Evolutionary conservation across 2,329 filamentous ascomycete genomes (phyloP), one percentile per base, ranked within the genome.

Genomic region (Alternaria rosae): DNA sequence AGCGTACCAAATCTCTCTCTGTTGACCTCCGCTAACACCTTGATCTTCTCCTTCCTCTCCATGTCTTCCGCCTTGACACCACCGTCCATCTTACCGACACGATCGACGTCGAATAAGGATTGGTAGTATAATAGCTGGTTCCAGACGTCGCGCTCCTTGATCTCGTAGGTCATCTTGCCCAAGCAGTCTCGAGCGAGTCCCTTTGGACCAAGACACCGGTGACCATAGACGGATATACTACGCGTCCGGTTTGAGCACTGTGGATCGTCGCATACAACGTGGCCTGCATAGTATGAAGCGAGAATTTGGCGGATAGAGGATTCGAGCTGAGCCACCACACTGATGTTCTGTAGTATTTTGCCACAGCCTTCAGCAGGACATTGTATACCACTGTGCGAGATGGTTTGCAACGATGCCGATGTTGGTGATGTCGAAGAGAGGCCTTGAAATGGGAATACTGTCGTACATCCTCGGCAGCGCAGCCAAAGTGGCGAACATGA

Each of bases 101-200:
- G 93, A 65, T 98, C 94, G 4, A 96, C 91, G 79, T 99, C 94
- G 84, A 93, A 99, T 57, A 98, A 81, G 51, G 86, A 86, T 28
- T 91, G 87, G 77, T 94, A 91, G 82, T 97, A 99, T 57, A 98
- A 82, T 42, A 99, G 85, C 81, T 99, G 95, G 79, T 97, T 98
- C 82, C 97, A 98, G 61, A 98, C 86, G 73, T 91, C 90, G 81
- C 95, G 94, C 82, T 98, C 95, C 1, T 87, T 85, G 74, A 92
- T 91, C 81, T 96, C 93, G 77, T 94, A 97, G 21, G 87, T 84
- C 94, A 99, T 98, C 52, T 88, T 88, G 20, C 95, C 95, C 5
- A 89, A 83, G 78, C 95, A 99, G 57, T 93, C 94, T 58, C 89
- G 87, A 0, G 91, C 94, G 4, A 95, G 89, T 2, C 94, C 93